Evolutionary conservation across 495 filamentous ascomycete species (phyloP).

Genomic region (Xylaria flabelliformis): DNA sequence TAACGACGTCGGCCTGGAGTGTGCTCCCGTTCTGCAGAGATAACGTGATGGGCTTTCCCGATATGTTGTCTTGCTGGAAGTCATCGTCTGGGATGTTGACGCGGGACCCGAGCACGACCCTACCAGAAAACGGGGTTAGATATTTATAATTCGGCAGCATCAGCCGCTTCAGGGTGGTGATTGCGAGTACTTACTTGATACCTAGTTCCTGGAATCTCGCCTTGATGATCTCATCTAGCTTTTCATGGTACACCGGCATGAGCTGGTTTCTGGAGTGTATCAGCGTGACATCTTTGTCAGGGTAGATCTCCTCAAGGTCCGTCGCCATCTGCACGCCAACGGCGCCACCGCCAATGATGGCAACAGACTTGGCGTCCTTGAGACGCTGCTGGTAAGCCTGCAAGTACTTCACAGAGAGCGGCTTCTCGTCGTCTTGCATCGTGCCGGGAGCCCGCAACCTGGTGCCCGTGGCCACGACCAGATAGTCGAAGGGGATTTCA

Average conservation of each 20-base stretch:
- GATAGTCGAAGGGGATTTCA: conserved; percentile 54
- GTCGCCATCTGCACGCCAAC: conserved; percentile 66
- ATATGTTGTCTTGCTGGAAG: conserved; percentile 33
- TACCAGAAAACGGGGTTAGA: conserved; percentile 1
- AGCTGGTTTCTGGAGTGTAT: conserved; percentile 61
- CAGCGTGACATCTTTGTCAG: conserved; percentile 59
- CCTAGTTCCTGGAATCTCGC: conserved; percentile 46
- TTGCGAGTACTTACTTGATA: conserved; percentile 39
- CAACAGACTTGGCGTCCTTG: conserved; percentile 46
- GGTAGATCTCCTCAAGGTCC: conserved; percentile 64
- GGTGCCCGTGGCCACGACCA: conserved; percentile 57
- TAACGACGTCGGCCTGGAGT: conserved; percentile 33
- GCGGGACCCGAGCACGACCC: conserved; percentile 27
- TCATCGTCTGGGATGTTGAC: conserved; percentile 33
- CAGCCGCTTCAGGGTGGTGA: conserved; percentile 32
- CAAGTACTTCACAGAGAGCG: conserved; percentile 45
- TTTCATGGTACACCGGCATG: conserved; percentile 58
- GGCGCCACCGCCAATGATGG: conserved; percentile 65
- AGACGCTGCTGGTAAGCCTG: conserved; percentile 44
- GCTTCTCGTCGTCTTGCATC: conserved; percentile 56
- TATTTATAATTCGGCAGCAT: too few species aligned
- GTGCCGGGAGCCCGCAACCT: conserved; percentile 52
- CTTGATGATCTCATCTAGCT: conserved; percentile 55
- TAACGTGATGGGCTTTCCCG: conserved; percentile 22
- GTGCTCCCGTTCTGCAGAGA: conserved; percentile 25